A percentile compares a stretch with the other conserved stretches of the same genome.
Conservation (phyloP, 306 rosid species). For the Corylus americana region DNA sequence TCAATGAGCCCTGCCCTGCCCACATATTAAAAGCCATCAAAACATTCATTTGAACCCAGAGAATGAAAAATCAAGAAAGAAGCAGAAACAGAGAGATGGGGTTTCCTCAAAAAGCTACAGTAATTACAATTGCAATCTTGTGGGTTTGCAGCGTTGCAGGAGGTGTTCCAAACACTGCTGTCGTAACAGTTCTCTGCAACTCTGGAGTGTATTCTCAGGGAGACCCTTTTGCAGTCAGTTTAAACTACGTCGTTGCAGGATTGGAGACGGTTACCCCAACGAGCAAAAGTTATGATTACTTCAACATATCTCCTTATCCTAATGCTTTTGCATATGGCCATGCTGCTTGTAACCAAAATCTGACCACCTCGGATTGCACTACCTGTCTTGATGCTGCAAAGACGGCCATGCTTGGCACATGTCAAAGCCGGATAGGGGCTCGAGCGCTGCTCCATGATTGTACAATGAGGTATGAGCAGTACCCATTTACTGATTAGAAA, state of each 20-base stretch:
- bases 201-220: slow-evolving; percentile 43
- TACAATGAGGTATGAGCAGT: slow-evolving; percentile 69
- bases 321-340: slow-evolving; percentile 76
- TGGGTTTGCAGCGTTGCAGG: slow-evolving; percentile 15
- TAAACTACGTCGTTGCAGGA: slow-evolving; percentile 49
- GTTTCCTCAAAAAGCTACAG: slow-evolving; percentile 23
- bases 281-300: slow-evolving; percentile 34
- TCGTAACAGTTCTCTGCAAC: slow-evolving; percentile 59
- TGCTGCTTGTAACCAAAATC: slow-evolving; percentile 58
- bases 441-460: slow-evolving; percentile 63
- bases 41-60: background rate
- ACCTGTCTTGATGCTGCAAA: slow-evolving; percentile 60
- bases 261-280: slow-evolving; percentile 38
- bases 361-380: slow-evolving; percentile 58
- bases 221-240: slow-evolving; percentile 56
- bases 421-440: slow-evolving; percentile 61
- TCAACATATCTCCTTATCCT: slow-evolving; percentile 68
- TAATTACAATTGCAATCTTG: slow-evolving; percentile 25
- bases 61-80: background rate
- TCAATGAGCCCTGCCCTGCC: background rate
- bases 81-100: slow-evolving; percentile 30
- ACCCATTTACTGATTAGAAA: slow-evolving; percentile 60
- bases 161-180: slow-evolving; percentile 43
- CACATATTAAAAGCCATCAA: background rate
- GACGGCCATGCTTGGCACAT: slow-evolving; percentile 36